Percentiles rank a stretch among this genome's conserved stretches.
Evolutionary conservation across 2,329 filamentous ascomycete genomes (phyloP).

Genomic region (Macrophomina tecta): DNA sequence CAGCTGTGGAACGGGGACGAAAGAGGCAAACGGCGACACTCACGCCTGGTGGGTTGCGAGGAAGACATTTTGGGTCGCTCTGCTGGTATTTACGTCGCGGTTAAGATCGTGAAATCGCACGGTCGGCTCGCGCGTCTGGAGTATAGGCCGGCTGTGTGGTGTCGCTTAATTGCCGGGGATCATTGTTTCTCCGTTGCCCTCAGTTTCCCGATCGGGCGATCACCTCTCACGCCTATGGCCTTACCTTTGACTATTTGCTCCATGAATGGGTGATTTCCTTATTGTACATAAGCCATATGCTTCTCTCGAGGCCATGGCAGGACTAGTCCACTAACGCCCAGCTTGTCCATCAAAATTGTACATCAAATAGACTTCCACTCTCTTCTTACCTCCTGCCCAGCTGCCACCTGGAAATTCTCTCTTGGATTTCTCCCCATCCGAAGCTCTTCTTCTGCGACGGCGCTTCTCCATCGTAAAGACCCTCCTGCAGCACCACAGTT

Average conservation of each 20-base stretch:
- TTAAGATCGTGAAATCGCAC: slow-evolving; percentile 18
- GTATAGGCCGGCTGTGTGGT: not conserved
- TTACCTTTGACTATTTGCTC: not conserved
- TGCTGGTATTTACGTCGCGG: slow-evolving; percentile 23
- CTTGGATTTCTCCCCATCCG: slow-evolving; percentile 88
- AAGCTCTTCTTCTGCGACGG: slow-evolving; percentile 71
- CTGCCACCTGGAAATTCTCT: slow-evolving; percentile 82
- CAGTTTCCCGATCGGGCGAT: not conserved
- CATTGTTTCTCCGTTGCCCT: slow-evolving; percentile 18
- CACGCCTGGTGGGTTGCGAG: slow-evolving; percentile 26
- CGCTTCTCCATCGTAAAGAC: slow-evolving; percentile 64
- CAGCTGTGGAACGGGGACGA: not conserved
- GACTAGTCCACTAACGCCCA: not conserved
- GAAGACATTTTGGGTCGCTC: slow-evolving; percentile 22
- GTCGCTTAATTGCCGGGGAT: slow-evolving; percentile 14
- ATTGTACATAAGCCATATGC: slow-evolving; percentile 4
- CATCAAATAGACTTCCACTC: slow-evolving; percentile 2
- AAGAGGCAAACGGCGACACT: not conserved
- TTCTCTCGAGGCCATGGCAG: not conserved
- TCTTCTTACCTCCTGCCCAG: slow-evolving; percentile 65
- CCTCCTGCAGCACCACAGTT: slow-evolving; percentile 94
- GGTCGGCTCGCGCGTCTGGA: not conserved
- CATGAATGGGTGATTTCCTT: slow-evolving; percentile 14
- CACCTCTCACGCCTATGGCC: not conserved
- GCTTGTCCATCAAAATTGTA: not conserved